Evolutionary conservation across 768 basidiomycete genomes (phyloP), one percentile per base, ranked within the genome.

Genomic region (Lactarius sp.): DNA sequence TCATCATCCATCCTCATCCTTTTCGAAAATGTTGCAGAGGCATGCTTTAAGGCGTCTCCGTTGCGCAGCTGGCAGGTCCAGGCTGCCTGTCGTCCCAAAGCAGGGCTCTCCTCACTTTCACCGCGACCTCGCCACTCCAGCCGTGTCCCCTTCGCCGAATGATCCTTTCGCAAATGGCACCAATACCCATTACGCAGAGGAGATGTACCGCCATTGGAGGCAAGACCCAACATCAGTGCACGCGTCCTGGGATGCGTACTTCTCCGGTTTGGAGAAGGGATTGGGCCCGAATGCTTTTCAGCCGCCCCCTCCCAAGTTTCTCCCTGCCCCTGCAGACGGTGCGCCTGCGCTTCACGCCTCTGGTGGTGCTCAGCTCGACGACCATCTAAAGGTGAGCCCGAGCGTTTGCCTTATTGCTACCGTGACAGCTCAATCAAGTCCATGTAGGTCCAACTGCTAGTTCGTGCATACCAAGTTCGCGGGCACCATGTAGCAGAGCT

Each of bases 391-490:
- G 83, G 96, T 94, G 61, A 59, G 78, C 63, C 8, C 39, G 7
- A 2, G 20, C 18, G n/a, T 14, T 49, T 41, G 36, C 22, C 18
- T 57, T 55, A 33, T 50, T 49, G 13, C 16, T 53, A n/a, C 16
- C 60, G 6, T 65, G 36, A 36, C 34, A 47, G 33, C 33, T 68
- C 22, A 61, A 27, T 68, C 22, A 61, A 22, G 14, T 14, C 22
- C 27, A 36, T 31, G 2, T 72, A 98, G 96, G 88, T 94, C 18
- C 97, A 99, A 90, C 83, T 98, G 34, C 87, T 99, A 61, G 94
- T 98, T 57, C 89, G 97, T 61, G 97, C 97, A 3, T 99, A 97
- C 77, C 97, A 99, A 85, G 97, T 99, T 18, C 91, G 96, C 64
- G 97, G 97, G 16, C 97, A 99, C 71, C 94, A 98, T 70, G 81